Conservation (phyloP, 164 flowering plant species). For the Cinnamomum chago region DNA sequence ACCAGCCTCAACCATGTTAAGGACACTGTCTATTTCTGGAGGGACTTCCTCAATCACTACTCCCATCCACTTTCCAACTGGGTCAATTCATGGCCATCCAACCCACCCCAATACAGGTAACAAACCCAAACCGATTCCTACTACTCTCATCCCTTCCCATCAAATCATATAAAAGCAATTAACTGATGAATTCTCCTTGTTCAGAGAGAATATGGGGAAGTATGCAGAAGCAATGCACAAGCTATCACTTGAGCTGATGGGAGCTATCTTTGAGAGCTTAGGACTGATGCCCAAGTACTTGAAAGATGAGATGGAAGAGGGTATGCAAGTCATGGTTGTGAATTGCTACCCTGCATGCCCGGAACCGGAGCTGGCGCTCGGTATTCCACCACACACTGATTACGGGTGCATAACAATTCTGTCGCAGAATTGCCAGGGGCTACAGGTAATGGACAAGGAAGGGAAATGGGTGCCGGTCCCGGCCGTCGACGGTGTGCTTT, state of each 20-base stretch:
- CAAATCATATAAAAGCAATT: too few species aligned
- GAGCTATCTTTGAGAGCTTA: constrained; percentile 33
- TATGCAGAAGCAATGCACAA: constrained; percentile 30
- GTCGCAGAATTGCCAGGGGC: constrained; percentile 1
- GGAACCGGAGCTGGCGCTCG: constrained; percentile 6
- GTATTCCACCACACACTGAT: constrained; percentile 11
- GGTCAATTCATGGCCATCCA: constrained; percentile 48
- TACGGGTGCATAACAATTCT: constrained; percentile 3
- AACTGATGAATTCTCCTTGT: too few species aligned
- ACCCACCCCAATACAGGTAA: constrained; percentile 25
- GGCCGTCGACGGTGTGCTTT: neutral
- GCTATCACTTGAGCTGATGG: constrained; percentile 27
- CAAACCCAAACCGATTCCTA: too few species aligned
- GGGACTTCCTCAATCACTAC: constrained; percentile 50
- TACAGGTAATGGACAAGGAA: neutral
- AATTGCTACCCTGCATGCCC: constrained; percentile 14
- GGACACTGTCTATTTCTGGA: constrained; percentile 37
- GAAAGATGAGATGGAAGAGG: constrained; percentile 3
- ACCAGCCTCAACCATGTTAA: constrained; percentile 32
- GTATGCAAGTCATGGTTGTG: constrained; percentile 9
- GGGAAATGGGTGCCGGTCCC: constrained; percentile 2
- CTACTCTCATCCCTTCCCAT: too few species aligned
- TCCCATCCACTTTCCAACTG: constrained; percentile 34
- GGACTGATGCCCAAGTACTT: constrained; percentile 22
- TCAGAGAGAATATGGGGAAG: constrained; percentile 45